These are phyloP conservation scores for Coemansia sp. DNA, from an alignment of 192 early-diverging fungal species.

Conservation along the genomic window DNA sequence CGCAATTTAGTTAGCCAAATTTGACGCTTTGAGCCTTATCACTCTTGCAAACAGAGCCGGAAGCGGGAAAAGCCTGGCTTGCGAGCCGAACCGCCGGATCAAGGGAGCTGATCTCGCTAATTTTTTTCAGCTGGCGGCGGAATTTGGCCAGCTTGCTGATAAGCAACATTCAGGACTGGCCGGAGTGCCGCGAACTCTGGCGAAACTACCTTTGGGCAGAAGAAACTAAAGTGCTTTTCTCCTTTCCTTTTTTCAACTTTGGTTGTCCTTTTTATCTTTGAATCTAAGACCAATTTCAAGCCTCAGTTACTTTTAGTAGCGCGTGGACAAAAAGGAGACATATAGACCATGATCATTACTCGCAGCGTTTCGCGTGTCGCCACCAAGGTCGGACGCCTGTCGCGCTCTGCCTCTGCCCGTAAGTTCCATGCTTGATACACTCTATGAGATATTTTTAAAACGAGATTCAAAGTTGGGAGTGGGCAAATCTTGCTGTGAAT, in stretches of 20 bases:
- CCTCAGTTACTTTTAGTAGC: not conserved
- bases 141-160: not conserved
- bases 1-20: not conserved
- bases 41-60: not conserved
- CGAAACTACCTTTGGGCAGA: too few species aligned
- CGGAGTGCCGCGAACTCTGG: too few species aligned
- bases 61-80: not conserved
- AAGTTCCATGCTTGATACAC: slow-evolving; percentile 14
- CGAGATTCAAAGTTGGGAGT: not conserved
- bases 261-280: not conserved
- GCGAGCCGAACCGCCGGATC: not conserved
- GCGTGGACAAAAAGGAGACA: slow-evolving; percentile 9
- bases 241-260: slow-evolving; percentile 1
- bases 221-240: not conserved
- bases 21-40: not conserved
- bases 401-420: slow-evolving; percentile 26
- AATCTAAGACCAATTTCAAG: not conserved
- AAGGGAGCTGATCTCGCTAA: not conserved
- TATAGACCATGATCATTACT: slow-evolving; percentile 38
- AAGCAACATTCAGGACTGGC: not conserved
- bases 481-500: not conserved
- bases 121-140: not conserved
- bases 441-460: not conserved
- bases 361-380: slow-evolving; percentile 45
- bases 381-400: slow-evolving; percentile 39